Evolutionary conservation across 768 basidiomycete species (phyloP), one percentile per base, ranked within the genome.

Genomic region (Naganishia onofrii): DNA sequence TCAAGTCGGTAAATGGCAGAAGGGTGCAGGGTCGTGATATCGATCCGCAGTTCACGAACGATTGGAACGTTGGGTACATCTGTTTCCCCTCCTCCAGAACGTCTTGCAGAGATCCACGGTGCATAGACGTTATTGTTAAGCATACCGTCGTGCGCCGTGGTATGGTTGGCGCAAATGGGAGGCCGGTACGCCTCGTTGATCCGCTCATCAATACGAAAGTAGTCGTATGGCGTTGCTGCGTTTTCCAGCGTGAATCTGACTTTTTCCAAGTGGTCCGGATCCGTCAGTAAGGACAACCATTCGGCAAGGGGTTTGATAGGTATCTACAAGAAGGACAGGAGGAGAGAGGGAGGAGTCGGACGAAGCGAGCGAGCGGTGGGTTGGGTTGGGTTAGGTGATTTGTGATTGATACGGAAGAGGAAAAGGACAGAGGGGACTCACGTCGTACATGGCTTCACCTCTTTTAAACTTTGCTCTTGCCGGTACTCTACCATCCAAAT

Each of bases 1-100:
- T 72, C 71, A 38, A 72, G 67, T 13, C 55, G 32, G 29, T 72
- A 72, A 3, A 72, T 63, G 21, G 65, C 65, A 10, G 71, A 60
- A 15, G 67, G 67, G 44, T 72, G 71, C 29, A 72, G 67, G 2
- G 67, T 64, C 19, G 36, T 10, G 29, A 69, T 54, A 42, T 72
- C 71, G 29, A 72, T 68, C 13, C 71, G 67, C 21, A 72, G 36
- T 42, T 72, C 71, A 7, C 67, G 57, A 3, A 48, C 53, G 38
- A 72, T 60, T 2, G 71, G 66, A 46, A 69, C 54, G 19, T 56
- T 63, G 6, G 56, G 68, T 23, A 60, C 56, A 42, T 53, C 17
- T 0, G 32, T 21, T 36, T 63, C 15, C 0, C 29, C 9, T 5
- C 3, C n/a, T 26, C n/a, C n/a, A 4, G 28, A 32, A 6, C 29